These are phyloP conservation scores for Sarcodon sp. DNA, from an alignment of 768 basidiomycete species.

Conservation along the genomic window DNA sequence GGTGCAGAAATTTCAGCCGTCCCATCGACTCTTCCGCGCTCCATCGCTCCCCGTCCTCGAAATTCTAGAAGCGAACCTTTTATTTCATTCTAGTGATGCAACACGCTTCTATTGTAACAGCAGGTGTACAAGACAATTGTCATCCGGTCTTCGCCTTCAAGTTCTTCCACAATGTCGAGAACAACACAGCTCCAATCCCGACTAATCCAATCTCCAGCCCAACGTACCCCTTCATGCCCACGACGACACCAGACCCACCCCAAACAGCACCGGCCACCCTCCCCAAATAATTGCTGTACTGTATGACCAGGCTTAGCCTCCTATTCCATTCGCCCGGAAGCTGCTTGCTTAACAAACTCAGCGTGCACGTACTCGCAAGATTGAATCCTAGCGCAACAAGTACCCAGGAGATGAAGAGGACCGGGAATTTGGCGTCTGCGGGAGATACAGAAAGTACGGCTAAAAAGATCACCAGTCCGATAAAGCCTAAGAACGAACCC, in stretches of 20 bases:
- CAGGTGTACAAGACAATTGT: too few relatives aligned
- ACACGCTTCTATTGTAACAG: too few relatives aligned
- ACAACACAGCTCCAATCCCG: slow-evolving; percentile 42
- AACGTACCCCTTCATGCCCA: slow-evolving; percentile 50
- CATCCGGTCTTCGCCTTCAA: slow-evolving; percentile 55
- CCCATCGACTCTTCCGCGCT: too few relatives aligned
- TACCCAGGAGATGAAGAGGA: slow-evolving; percentile 36
- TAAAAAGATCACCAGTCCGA: slow-evolving; percentile 30
- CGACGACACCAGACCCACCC: slow-evolving; percentile 46
- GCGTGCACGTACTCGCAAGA: slow-evolving; percentile 54
- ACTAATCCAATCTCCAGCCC: slow-evolving; percentile 49
- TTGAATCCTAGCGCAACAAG: slow-evolving; percentile 63
- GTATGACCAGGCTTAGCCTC: slow-evolving; percentile 44
- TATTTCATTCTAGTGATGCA: too few relatives aligned
- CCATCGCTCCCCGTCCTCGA: too few relatives aligned
- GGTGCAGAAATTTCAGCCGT: too few relatives aligned
- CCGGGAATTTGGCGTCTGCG: slow-evolving; percentile 26
- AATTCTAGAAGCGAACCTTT: too few relatives aligned
- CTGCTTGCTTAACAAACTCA: slow-evolving; percentile 57
- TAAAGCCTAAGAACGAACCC: slow-evolving; percentile 36
- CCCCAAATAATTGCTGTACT: slow-evolving; percentile 60
- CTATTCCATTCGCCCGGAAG: slow-evolving; percentile 51
- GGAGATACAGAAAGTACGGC: slow-evolving; percentile 25
- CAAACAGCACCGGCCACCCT: slow-evolving; percentile 53
- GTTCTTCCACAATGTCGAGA: slow-evolving; percentile 43